Evolutionary conservation across 148 eudicot genomes (phyloP), one percentile per base, ranked within the genome.

Genomic region (Fallopia convolvulus): DNA sequence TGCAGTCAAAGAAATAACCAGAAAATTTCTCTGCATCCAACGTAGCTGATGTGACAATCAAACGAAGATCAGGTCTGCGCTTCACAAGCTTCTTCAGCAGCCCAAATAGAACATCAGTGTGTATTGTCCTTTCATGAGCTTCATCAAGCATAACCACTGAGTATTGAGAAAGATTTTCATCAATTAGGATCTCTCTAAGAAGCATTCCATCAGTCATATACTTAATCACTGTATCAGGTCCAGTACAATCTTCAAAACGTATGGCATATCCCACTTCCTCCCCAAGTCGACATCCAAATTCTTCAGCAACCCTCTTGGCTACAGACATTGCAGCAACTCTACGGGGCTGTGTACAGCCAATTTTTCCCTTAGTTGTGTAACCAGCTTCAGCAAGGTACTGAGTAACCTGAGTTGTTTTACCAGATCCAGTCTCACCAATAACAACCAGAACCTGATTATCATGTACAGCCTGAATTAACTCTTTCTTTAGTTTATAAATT

Each of bases 131-230:
- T 83, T 95, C 99, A 68, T 95, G 99, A 40, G 99, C 99, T 88
- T 95, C 99, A 85, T 95, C 99, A 72, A 95, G 97, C 97, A 95
- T 93, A 39, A 95, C 77, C 44, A 95, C 93, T 10, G 99, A 91
- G 76, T 93, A 95, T 71, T 91, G 94, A 13, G 92, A 82, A 10
- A 95, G 85, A 81, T 90, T 82, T 63, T 90, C 97, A 68, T 93
- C 99, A 48, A 85, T 83, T 82, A 92, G 82, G 77, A 90, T 88
- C 80, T 92, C 97, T 74, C 92, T 87, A 76, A 92, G 86, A 79
- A 95, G 92, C 97, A 95, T 93, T 82, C 99, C 99, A 83, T 95
- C 97, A 56, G 99, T 95, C 97, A 95, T 95, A 56, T 92, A 95
- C 80, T 91, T 95, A 14, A 95, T 95, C 8, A 91, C 97, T 0